These are phyloP conservation scores for Lachnellula hyalina DNA, from an alignment of 2,329 filamentous ascomycete species.

Conservation along the genomic window DNA sequence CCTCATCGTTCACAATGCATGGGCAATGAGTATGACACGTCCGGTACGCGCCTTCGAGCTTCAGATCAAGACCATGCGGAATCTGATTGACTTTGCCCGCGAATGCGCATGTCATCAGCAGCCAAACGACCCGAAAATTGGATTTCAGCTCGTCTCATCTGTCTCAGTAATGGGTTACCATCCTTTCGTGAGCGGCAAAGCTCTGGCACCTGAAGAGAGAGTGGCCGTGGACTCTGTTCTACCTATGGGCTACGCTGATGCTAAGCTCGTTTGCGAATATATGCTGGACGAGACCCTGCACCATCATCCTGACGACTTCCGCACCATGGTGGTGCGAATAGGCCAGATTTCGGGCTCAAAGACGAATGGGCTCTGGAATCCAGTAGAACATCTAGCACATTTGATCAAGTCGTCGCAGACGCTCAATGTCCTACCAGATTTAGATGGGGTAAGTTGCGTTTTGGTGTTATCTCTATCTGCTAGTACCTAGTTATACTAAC, in stretches of 20 bases:
- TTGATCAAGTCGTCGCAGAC: constrained; percentile 46
- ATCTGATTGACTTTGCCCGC: constrained; percentile 41
- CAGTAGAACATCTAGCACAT: constrained; percentile 45
- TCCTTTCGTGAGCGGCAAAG: constrained; percentile 25
- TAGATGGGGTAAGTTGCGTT: constrained; percentile 29
- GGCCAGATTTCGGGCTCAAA: constrained; percentile 50
- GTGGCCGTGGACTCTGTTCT: constrained; percentile 37
- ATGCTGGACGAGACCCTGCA: constrained; percentile 45
- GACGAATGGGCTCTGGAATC: constrained; percentile 49
- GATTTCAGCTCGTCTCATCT: constrained; percentile 40
- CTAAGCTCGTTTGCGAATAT: constrained; percentile 45
- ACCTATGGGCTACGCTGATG: constrained; percentile 46
- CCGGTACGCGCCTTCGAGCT: constrained; percentile 36
- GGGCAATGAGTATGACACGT: constrained; percentile 43
- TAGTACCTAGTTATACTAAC: too few relatives aligned
- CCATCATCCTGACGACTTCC: constrained; percentile 38
- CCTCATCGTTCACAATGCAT: constrained; percentile 47
- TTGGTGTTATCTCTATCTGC: too few relatives aligned
- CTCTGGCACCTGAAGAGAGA: constrained; percentile 39
- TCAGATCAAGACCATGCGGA: constrained; percentile 41
- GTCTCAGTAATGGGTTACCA: constrained; percentile 35
- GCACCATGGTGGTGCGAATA: constrained; percentile 38
- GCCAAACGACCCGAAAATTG: constrained; percentile 13
- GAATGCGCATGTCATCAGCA: constrained; percentile 25
- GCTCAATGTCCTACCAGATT: constrained; percentile 37